A percentile compares a stretch with the other conserved stretches of the same genome.
These are phyloP conservation scores for Ophiostoma triangulosporum DNA, from an alignment of 2,329 filamentous ascomycete genomes.

Conservation along the genomic window DNA sequence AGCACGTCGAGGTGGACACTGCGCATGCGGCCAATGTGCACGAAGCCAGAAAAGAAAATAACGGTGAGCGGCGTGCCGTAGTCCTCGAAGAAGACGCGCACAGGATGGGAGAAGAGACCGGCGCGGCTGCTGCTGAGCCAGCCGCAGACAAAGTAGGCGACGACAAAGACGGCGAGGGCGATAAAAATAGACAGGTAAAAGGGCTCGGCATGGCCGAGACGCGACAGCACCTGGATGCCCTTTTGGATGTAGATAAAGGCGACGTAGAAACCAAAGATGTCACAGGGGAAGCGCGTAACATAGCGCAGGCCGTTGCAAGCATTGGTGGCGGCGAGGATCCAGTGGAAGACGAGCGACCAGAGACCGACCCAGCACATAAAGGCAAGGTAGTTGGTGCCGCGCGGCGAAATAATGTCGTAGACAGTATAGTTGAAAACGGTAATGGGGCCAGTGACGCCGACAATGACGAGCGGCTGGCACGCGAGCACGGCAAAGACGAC, in stretches of 20 bases:
- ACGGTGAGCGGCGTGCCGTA: slow-evolving; percentile 76
- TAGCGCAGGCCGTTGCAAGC: slow-evolving; percentile 80
- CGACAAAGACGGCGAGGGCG: slow-evolving; percentile 62
- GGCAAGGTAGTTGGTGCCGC: slow-evolving; percentile 66
- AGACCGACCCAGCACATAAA: slow-evolving; percentile 91
- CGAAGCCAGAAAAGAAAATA: slow-evolving; percentile 81
- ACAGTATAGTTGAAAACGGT: slow-evolving; percentile 93
- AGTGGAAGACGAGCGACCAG: slow-evolving; percentile 78
- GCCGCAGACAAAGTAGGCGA: slow-evolving; percentile 60
- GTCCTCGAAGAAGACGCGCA: slow-evolving; percentile 76
- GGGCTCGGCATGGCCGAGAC: slow-evolving; percentile 52
- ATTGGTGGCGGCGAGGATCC: slow-evolving; percentile 71
- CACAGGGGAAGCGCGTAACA: slow-evolving; percentile 82
- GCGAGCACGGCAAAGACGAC: slow-evolving; percentile 70
- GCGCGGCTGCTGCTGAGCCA: slow-evolving; percentile 54
- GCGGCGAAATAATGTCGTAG: slow-evolving; percentile 71
- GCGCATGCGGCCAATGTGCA: slow-evolving; percentile 74
- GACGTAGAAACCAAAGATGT: slow-evolving; percentile 90
- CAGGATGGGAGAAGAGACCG: slow-evolving; percentile 57
- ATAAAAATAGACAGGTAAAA: slow-evolving; percentile 71
- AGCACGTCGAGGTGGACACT: slow-evolving; percentile 54
- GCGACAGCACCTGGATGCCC: slow-evolving; percentile 70
- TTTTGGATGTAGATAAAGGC: slow-evolving; percentile 88
- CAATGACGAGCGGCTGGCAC: slow-evolving; percentile 78
- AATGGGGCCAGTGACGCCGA: slow-evolving; percentile 81